Evolutionary conservation across 1,284 basidiomycete genomes (phyloP).

Genomic region (Cutaneotrichosporon cutaneum): DNA sequence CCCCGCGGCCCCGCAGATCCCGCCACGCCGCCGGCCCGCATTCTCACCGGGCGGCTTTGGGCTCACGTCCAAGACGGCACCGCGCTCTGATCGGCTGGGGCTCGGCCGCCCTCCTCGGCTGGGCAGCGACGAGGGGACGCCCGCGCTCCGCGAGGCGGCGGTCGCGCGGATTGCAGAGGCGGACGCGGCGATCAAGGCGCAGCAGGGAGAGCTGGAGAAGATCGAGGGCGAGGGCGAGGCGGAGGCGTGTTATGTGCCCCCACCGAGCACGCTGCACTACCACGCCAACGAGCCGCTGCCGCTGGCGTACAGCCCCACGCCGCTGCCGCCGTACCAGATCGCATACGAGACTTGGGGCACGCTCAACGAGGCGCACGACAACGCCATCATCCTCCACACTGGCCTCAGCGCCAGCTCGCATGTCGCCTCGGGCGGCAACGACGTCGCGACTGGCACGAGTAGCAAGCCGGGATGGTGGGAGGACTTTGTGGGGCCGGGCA

Average conservation of each 20-base stretch:
- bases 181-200: constrained; percentile 29
- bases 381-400: constrained; percentile 95
- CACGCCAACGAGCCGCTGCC: constrained; percentile 64
- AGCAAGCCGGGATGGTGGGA: constrained; percentile 87
- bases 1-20: constrained; percentile 44
- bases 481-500: constrained; percentile 93
- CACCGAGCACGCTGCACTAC: constrained; percentile 56
- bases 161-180: constrained; percentile 29
- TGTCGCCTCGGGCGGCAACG: constrained; percentile 77
- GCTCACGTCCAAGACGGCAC: constrained; percentile 31
- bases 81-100: constrained; percentile 18
- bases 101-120: constrained; percentile 25
- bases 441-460: constrained; percentile 62
- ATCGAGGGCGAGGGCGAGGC: constrained; percentile 40
- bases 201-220: constrained; percentile 32
- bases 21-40: constrained; percentile 42
- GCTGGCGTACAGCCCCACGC: constrained; percentile 68
- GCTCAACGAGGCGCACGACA: constrained; percentile 73
- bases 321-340: constrained; percentile 66
- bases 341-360: constrained; percentile 99
- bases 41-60: constrained; percentile 52
- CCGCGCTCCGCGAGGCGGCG: constrained; percentile 5
- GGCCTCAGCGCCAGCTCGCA: constrained; percentile 94
- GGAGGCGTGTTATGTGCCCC: constrained; percentile 53
- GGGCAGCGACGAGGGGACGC: constrained; percentile 23